Conservation (phyloP, 306 rosid species). For the Luffa aegyptiaca region DNA sequence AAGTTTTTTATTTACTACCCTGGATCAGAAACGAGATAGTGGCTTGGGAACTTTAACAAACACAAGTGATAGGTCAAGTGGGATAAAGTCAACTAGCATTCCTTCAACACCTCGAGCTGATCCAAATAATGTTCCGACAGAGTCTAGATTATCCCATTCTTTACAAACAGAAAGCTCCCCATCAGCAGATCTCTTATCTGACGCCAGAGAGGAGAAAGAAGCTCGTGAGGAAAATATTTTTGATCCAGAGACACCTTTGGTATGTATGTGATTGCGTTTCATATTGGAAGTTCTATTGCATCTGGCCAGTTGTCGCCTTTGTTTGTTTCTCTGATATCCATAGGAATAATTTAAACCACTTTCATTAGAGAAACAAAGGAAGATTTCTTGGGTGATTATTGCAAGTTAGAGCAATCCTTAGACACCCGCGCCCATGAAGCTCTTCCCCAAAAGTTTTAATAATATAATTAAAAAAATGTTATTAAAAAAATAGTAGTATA, state of each 20-base stretch:
- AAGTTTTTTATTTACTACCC: conserved; percentile 20
- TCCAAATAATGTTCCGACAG: conserved; percentile 45
- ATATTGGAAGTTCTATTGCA: neutral
- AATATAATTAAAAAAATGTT: neutral
- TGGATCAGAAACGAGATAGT: conserved; percentile 83
- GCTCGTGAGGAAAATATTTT: conserved; percentile 44
- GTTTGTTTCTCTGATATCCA: neutral
- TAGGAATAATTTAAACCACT: neutral
- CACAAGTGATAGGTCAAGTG: conserved; percentile 83
- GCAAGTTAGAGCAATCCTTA: neutral
- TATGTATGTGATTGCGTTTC: conserved; percentile 27
- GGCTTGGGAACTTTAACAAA: conserved; percentile 43
- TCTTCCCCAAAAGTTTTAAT: neutral
- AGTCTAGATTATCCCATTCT: conserved; percentile 63
- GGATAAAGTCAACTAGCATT: conserved; percentile 69
- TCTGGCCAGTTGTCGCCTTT: neutral
- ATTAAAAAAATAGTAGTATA: neutral
- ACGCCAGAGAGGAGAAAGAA: conserved; percentile 61
- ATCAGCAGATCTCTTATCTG: conserved; percentile 52
- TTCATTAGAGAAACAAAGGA: neutral
- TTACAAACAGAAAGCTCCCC: conserved; percentile 67
- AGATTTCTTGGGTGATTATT: neutral
- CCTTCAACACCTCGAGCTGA: conserved; percentile 95
- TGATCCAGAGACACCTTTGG: conserved; percentile 83
- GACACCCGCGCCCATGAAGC: neutral